phyloP scores from a whole-genome alignment of 2,329 filamentous ascomycete genomes.

The Colletotrichum cereale region DNA sequence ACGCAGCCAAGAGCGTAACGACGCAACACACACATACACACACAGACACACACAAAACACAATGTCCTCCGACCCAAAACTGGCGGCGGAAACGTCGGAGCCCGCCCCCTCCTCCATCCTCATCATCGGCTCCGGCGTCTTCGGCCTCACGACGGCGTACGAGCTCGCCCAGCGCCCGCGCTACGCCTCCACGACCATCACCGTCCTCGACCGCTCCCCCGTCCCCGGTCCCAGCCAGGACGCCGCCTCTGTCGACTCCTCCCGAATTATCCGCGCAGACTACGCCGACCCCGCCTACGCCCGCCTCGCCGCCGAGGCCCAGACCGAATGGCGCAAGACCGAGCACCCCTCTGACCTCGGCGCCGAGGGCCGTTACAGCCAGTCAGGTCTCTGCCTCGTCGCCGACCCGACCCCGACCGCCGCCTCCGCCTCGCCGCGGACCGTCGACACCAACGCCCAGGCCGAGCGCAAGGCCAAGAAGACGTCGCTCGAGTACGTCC shows the following conservation, averaged over 20 bases:
- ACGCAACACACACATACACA: background rate
- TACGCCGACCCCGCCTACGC: constrained; percentile 86
- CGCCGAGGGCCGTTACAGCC: constrained; percentile 75
- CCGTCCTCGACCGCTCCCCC: constrained; percentile 68
- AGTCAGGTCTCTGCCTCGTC: constrained; percentile 76
- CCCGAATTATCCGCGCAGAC: constrained; percentile 77
- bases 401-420: constrained; percentile 50
- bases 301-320: constrained; percentile 77
- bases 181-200: constrained; percentile 67
- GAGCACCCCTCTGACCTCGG: constrained; percentile 67
- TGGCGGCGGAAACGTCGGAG: constrained; percentile 12
- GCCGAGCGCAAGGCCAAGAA: constrained; percentile 51
- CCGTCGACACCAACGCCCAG: constrained; percentile 33
- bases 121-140: constrained; percentile 77
- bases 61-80: constrained; percentile 4
- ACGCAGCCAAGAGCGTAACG: background rate
- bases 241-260: constrained; percentile 72
- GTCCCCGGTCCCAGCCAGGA: constrained; percentile 64
- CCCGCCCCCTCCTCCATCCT: constrained; percentile 65
- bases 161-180: constrained; percentile 73
- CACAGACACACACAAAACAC: constrained; percentile 3
- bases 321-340: constrained; percentile 74
- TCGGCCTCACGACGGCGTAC: constrained; percentile 73
- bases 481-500: constrained; percentile 69
- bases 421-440: constrained; percentile 1